These are phyloP conservation scores for Prunus yedoensis DNA, from an alignment of 331 rosid genomes.

Conservation along the genomic window DNA sequence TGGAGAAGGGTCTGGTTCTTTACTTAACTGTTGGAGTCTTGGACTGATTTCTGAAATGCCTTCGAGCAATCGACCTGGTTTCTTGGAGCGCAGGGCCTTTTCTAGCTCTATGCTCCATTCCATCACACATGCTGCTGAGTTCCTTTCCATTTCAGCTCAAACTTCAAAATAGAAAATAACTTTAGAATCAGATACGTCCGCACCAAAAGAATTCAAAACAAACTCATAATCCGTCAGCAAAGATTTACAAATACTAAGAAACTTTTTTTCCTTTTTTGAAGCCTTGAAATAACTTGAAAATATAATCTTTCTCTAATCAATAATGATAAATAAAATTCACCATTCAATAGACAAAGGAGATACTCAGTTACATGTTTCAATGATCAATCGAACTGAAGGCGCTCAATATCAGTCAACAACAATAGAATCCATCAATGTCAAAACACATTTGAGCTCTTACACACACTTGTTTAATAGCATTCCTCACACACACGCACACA, in stretches of 20 bases:
- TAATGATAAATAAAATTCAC: no score
- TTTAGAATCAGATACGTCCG: not conserved
- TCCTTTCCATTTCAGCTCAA: conserved; percentile 44
- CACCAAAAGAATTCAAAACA: not conserved
- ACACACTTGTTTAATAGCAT: not conserved
- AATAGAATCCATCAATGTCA: not conserved
- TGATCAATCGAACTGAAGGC: no score
- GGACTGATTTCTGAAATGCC: conserved; percentile 56
- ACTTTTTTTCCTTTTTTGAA: no score
- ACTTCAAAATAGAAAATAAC: not conserved
- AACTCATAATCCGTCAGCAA: not conserved
- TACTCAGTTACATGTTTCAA: no score
- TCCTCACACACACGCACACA: not conserved
- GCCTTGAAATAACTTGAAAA: no score
- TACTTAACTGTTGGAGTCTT: conserved; percentile 59
- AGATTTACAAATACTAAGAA: not conserved
- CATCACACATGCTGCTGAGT: conserved; percentile 63
- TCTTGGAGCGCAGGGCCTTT: conserved; percentile 71
- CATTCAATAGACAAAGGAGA: no score
- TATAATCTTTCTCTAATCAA: no score
- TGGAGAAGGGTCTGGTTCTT: conserved; percentile 49
- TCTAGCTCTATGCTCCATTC: conserved; percentile 92
- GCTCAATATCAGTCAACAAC: not conserved
- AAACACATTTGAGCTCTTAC: not conserved
- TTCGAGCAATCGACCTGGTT: conserved; percentile 52